These are phyloP conservation scores for Candida coleopterorum DNA, from an alignment of 805 yeast species.

Conservation along the genomic window DNA sequence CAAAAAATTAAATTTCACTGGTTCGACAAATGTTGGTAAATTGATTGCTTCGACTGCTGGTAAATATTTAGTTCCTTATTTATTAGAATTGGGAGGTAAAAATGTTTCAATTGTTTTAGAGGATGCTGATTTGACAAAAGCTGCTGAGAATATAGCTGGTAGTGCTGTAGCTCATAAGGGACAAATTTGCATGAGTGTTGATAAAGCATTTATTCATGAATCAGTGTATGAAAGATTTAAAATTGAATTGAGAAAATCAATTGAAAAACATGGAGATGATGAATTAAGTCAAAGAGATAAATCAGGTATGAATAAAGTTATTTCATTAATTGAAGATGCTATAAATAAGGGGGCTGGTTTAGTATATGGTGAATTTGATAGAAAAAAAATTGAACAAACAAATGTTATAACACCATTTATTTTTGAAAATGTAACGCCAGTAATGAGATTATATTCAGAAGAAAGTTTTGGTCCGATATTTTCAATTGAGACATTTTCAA, in stretches of 20 bases:
- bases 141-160: conserved; percentile 24
- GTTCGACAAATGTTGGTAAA: conserved; percentile 38
- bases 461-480: conserved; percentile 46
- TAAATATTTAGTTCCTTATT: conserved; percentile 32
- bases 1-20: conserved; percentile 42
- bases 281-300: conserved; percentile 26
- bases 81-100: conserved; percentile 45
- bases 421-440: conserved; percentile 24
- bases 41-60: conserved; percentile 34
- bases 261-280: conserved; percentile 15
- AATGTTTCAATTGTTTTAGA: conserved; percentile 29
- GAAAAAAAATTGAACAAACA: conserved; percentile 1
- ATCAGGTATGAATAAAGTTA: conserved; percentile 17
- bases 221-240: conserved; percentile 26
- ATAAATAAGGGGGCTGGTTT: conserved; percentile 32
- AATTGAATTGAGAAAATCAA: conserved; percentile 11
- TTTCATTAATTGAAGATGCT: conserved; percentile 30
- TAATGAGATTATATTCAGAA: conserved; percentile 22
- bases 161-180: conserved; percentile 42
- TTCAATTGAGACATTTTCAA: conserved; percentile 21
- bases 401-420: conserved; percentile 23
- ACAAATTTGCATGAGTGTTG: conserved; percentile 46
- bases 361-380: conserved; percentile 16
- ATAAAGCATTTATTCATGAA: conserved; percentile 32
- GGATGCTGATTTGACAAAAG: conserved; percentile 29